Percentiles rank a stretch among this genome's conserved stretches.
Conservation (phyloP, 2,329 filamentous ascomycete genomes). For the Alternaria triticimaculans region DNA sequence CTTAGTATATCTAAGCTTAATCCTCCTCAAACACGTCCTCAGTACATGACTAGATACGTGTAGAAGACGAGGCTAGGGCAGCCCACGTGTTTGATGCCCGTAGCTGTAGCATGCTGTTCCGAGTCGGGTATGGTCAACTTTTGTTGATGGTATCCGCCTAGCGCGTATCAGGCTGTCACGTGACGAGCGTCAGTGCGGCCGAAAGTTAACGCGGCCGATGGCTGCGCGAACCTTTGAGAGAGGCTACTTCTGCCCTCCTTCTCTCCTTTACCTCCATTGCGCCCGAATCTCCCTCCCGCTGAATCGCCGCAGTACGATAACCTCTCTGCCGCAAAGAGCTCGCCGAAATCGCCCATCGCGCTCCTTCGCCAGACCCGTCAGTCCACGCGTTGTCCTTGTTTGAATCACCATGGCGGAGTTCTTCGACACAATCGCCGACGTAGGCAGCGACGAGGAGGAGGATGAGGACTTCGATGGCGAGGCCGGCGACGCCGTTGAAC, state of each 20-base stretch:
- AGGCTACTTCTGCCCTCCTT: conserved; percentile 23
- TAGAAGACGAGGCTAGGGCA: background rate
- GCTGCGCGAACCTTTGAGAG: conserved; percentile 22
- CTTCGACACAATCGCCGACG: conserved; percentile 83
- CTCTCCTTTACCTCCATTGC: conserved; percentile 25
- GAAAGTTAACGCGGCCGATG: conserved; percentile 31
- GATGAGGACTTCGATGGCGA: conserved; percentile 47
- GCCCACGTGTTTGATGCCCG: conserved; percentile 1
- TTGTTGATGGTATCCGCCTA: conserved; percentile 9
- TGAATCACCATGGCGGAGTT: conserved; percentile 59
- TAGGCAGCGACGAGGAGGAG: conserved; percentile 66
- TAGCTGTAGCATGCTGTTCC: conserved; percentile 2
- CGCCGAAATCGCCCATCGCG: conserved; percentile 14
- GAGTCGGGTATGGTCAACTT: background rate
- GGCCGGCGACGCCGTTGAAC: conserved; percentile 25
- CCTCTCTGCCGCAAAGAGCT: conserved; percentile 14
- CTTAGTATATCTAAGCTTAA: background rate
- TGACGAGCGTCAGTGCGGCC: conserved; percentile 19
- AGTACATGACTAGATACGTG: background rate
- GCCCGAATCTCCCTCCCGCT: conserved; percentile 13
- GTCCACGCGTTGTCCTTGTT: conserved; percentile 39
- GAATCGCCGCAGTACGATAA: conserved; percentile 23
- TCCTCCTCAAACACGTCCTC: background rate
- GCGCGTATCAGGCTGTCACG: conserved; percentile 11
- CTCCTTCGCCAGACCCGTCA: conserved; percentile 13